Evolutionary conservation across 768 basidiomycete genomes (phyloP).

Genomic region (Rossbeevera mucosa): DNA sequence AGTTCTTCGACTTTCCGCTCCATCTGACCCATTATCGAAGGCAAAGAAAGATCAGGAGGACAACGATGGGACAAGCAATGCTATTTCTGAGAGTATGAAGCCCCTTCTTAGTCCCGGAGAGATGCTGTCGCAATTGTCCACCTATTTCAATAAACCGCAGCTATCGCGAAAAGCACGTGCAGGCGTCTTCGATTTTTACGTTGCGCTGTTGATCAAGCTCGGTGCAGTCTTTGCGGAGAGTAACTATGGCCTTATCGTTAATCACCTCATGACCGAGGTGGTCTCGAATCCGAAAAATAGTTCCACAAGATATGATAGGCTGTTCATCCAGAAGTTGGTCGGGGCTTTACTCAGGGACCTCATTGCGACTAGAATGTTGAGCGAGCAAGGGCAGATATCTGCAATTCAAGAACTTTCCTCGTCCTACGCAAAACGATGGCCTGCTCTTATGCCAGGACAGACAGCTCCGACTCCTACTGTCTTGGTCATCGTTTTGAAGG

Average conservation of each 20-base stretch:
- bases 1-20: slow-evolving; percentile 48
- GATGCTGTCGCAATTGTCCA: slow-evolving; percentile 79
- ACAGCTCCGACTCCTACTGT: slow-evolving; percentile 61
- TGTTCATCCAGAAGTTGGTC: slow-evolving; percentile 69
- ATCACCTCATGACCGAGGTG: slow-evolving; percentile 76
- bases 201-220: slow-evolving; percentile 67
- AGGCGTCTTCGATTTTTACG: slow-evolving; percentile 87
- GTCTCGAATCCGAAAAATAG: slow-evolving; percentile 55
- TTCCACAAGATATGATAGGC: slow-evolving; percentile 63
- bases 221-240: slow-evolving; percentile 75
- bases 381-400: slow-evolving; percentile 89
- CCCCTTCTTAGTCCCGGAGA: slow-evolving; percentile 68
- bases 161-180: slow-evolving; percentile 68
- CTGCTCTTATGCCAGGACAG: slow-evolving; percentile 87
- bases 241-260: slow-evolving; percentile 75
- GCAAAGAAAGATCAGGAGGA: slow-evolving; percentile 59
- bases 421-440: slow-evolving; percentile 86
- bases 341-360: slow-evolving; percentile 79
- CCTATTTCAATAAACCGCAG: slow-evolving; percentile 72
- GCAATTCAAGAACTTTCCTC: slow-evolving; percentile 85
- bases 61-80: slow-evolving; percentile 49
- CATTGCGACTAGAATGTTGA: slow-evolving; percentile 82
- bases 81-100: slow-evolving; percentile 52
- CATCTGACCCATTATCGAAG: slow-evolving; percentile 50
- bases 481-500: slow-evolving; percentile 70